phyloP scores from a whole-genome alignment of 2,329 filamentous ascomycete genomes.

The Didymella sp. region DNA sequence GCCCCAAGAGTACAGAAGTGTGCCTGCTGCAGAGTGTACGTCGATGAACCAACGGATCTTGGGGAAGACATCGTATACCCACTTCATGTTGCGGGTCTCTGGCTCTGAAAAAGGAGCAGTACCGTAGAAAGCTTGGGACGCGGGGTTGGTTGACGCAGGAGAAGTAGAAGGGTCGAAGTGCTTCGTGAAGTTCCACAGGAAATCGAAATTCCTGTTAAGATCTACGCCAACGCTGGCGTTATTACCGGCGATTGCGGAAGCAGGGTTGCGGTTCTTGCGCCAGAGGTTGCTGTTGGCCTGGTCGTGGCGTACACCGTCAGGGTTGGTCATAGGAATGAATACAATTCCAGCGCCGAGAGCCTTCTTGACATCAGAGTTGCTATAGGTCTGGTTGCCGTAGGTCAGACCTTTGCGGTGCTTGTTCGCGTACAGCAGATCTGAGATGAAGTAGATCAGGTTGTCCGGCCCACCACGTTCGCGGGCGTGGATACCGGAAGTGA shows the following conservation, averaged over 20 bases:
- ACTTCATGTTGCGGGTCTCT: conserved; percentile 62
- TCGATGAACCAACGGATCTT: conserved; percentile 65
- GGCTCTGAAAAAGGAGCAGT: conserved; percentile 62
- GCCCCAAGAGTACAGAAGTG: conserved; percentile 65
- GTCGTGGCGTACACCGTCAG: conserved; percentile 42
- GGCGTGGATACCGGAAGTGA: conserved; percentile 63
- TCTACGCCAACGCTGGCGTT: conserved; percentile 37
- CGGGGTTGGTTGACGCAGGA: conserved; percentile 53
- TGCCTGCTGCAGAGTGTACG: conserved; percentile 62
- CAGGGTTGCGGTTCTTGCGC: conserved; percentile 53
- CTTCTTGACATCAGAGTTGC: conserved; percentile 59
- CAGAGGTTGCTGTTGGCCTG: conserved; percentile 42
- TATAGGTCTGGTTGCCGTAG: conserved; percentile 62
- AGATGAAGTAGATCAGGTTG: conserved; percentile 64
- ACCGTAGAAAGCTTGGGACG: conserved; percentile 60
- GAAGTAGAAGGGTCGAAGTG: conserved; percentile 53
- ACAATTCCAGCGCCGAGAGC: conserved; percentile 62
- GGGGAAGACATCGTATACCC: conserved; percentile 59
- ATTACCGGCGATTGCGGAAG: conserved; percentile 20
- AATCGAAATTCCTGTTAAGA: conserved; percentile 56
- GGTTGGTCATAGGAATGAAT: conserved; percentile 51
- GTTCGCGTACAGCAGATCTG: conserved; percentile 63
- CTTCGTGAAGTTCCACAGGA: conserved; percentile 61
- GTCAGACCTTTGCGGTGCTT: conserved; percentile 58
- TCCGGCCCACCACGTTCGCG: conserved; percentile 66